These are phyloP conservation scores for Ceratobasidium sp. DNA, from an alignment of 1,284 basidiomycete genomes.

Conservation along the genomic window DNA sequence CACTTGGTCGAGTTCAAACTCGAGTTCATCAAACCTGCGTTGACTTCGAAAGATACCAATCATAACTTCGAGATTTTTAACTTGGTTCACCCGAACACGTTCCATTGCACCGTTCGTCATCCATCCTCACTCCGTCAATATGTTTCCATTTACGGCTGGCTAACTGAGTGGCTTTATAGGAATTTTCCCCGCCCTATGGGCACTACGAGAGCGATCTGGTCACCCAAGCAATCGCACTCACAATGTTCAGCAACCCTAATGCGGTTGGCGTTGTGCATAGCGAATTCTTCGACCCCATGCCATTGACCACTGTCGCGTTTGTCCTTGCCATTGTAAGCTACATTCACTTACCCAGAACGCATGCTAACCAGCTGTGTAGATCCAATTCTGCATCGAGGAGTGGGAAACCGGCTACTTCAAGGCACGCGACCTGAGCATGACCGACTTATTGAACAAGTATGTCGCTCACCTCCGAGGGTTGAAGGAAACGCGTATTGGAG, in stretches of 20 bases:
- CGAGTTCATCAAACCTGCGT: conserved; percentile 2
- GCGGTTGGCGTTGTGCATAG: conserved; percentile 6
- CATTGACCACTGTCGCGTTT: conserved; percentile 9
- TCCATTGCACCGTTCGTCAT: neutral
- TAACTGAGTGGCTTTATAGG: neutral
- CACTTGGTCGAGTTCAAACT: neutral
- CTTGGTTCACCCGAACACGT: neutral
- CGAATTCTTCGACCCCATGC: conserved; percentile 18
- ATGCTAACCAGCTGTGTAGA: neutral
- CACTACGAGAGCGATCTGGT: conserved; percentile 4
- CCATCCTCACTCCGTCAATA: neutral
- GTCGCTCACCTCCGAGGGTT: conserved; percentile 17
- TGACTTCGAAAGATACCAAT: neutral
- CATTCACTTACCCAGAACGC: neutral
- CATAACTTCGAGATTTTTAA: neutral
- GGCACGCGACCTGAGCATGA: conserved; percentile 20
- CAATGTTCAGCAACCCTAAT: neutral
- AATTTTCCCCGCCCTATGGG: neutral
- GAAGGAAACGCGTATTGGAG: conserved; percentile 2
- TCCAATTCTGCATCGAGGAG: no score
- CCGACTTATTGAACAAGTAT: conserved; percentile 5
- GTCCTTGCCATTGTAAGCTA: conserved; percentile 17
- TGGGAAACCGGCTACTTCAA: no score
- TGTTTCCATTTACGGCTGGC: neutral
- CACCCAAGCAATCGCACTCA: neutral